Base-by-base conservation (phyloP, 305 asterid genomes). In the Rubia balearica region DNA sequence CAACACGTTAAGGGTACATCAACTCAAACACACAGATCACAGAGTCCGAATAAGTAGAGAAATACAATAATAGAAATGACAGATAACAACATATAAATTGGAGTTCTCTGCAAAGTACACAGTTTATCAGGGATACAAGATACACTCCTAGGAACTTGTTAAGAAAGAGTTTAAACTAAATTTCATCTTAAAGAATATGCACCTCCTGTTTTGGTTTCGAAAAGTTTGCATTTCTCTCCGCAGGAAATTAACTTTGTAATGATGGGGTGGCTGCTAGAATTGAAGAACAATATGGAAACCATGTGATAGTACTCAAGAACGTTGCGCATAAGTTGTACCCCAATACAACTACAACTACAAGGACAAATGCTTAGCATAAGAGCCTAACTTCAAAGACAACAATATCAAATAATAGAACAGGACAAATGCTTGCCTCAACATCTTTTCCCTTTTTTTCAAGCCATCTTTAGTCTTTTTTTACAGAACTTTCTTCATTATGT, bases 131-230 rank as follows among this genome's bases (percentile, higher is more conserved):
- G 95, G 93, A 74, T 88, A 85, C 89, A 86, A 79, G 81, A 89
- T 89, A 51, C 88, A 91, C 69, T 91, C 96, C 16, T 91, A 84
- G 72, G 97, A 91, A 82, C 82, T 91, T 21, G 97, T 96, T 88
- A n/a, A n/a, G 36, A 57, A 33, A 30, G 33, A 30, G 14, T 2
- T 4, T 14, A 12, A 8, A 61, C 10, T 16, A 59, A 48, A 24
- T 70, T 51, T 53, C 2, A 19, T 11, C 33, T 0, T 70, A 0
- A 22, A 8, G 10, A 41, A 12, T 61, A 14, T 63, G 36, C 14
- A 9, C 16, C 4, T 55, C 8, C 60, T 59, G 53, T 64, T 30
- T 30, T 68, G 64, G 11, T 46, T 5, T 62, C 11, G 14, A 19
- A 56, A 30, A 21, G 27, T 8, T 61, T 6, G 24, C 13, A 7